Base-by-base conservation (phyloP, 139 green algal species). In the Edaphochlamys debaryana region DNA sequence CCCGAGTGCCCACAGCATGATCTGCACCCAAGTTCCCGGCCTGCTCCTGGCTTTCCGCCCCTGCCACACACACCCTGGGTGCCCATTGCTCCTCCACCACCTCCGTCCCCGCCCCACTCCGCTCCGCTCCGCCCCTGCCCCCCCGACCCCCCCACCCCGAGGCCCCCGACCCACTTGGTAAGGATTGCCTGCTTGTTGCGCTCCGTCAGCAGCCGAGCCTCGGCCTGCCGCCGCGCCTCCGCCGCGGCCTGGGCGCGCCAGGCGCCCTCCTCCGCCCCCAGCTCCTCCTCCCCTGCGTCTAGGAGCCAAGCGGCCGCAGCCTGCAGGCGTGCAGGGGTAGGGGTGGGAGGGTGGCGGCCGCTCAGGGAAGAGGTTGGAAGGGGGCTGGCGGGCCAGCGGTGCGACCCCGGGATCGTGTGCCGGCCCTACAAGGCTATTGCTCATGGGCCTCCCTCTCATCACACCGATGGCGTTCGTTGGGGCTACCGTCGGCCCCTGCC, bases 81-180 rank as follows among this genome's bases (percentile, higher is more conserved):
- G n/a, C n/a, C n/a, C n/a, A n/a, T n/a, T n/a, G n/a, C n/a, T n/a
- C n/a, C n/a, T n/a, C n/a, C n/a, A n/a, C n/a, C n/a, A n/a, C n/a
- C n/a, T n/a, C n/a, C 13, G 45, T 9, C 45, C 11, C 45, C 11
- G 45, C 45, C 45, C 45, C 45, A 13, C 45, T 54, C 45, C 45
- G 45, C 45, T 13, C 45, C 11, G 11, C 13, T 13, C 13, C 45
- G 45, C 45, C 13, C 45, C 45, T 54, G 11, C 45, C 45, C 11
- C 45, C 13, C 45, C 45, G 45, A 9, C 45, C 11, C 45, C 45
- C 45, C 13, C 13, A 9, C 45, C 45, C n/a, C n/a, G n/a, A n/a
- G n/a, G n/a, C n/a, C n/a, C n/a, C n/a, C n/a, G n/a, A n/a, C 85
- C 36, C 85, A 89, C 63, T 89, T 89, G 41, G 42, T 66, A 30